Conservation (phyloP, 2,329 filamentous ascomycete species). For the Sporothrix schenckii region DNA sequence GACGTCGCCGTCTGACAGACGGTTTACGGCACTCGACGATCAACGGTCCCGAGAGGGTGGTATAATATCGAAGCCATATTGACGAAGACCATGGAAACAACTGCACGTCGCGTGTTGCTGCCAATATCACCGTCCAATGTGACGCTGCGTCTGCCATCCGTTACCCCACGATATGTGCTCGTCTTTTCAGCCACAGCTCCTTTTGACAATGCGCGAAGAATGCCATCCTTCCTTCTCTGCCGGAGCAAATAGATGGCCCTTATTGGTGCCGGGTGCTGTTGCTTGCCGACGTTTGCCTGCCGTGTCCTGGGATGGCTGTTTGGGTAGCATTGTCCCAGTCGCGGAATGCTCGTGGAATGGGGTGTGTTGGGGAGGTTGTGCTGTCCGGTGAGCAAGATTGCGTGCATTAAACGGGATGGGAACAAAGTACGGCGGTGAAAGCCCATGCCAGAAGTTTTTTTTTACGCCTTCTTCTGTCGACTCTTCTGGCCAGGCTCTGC, state of each 20-base stretch:
- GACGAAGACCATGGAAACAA: no score
- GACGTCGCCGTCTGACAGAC: no score
- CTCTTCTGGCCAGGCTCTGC: neutral
- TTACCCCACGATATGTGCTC: slow-evolving; percentile 7
- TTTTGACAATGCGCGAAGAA: neutral
- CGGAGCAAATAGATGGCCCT: neutral
- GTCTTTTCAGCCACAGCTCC: neutral
- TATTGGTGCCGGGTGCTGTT: neutral
- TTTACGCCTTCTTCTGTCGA: neutral
- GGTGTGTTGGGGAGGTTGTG: neutral
- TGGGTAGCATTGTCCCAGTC: neutral
- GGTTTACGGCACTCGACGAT: no score
- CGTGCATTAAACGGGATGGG: slow-evolving; percentile 9
- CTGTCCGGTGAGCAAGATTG: slow-evolving; percentile 14
- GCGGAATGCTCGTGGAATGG: neutral
- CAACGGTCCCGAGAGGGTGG: neutral
- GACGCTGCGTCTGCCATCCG: neutral
- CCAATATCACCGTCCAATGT: neutral
- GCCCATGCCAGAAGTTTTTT: no score
- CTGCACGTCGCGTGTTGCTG: neutral
- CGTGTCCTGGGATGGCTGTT: neutral
- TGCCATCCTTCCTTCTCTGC: neutral
- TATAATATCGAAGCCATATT: neutral
- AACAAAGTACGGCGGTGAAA: no score
- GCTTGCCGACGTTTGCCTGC: neutral